A percentile compares a stretch with the other conserved stretches of the same genome.
Evolutionary conservation across 805 yeast genomes (phyloP).

Genomic region (Candida ficus): DNA sequence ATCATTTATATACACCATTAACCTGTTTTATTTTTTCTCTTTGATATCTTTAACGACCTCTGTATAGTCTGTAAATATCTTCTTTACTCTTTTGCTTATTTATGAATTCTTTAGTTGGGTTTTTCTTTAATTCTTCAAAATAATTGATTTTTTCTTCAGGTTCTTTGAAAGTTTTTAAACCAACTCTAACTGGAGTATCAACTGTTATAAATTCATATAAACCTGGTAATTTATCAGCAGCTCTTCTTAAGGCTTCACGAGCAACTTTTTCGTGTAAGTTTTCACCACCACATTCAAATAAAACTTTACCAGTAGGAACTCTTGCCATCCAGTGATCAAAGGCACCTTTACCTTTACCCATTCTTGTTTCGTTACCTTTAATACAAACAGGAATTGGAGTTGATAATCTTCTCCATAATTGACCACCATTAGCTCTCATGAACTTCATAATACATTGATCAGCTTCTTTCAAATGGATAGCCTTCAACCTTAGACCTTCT

Average conservation of each 20-base stretch:
- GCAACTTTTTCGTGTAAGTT: conserved; percentile 85
- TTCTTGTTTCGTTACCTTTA: conserved; percentile 98
- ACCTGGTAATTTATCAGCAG: conserved; percentile 90
- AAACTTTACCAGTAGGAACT: conserved; percentile 90
- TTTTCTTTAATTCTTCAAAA: conserved; percentile 44
- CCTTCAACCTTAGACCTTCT: conserved; percentile 83
- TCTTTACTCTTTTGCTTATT: conserved; percentile 47
- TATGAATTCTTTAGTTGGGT: conserved; percentile 62
- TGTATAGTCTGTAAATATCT: conserved; percentile 51
- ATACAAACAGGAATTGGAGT: conserved; percentile 88
- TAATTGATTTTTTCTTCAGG: conserved; percentile 43
- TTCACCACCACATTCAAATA: conserved; percentile 76
- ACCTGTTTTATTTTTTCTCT: too few species aligned
- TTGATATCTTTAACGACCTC: conserved; percentile 61
- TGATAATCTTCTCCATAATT: conserved; percentile 72
- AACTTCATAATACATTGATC: conserved; percentile 81
- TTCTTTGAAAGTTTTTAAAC: conserved; percentile 51
- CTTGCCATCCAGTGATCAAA: conserved; percentile 97
- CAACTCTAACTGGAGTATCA: conserved; percentile 64
- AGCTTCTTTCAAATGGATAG: conserved; percentile 86
- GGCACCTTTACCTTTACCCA: conserved; percentile 99
- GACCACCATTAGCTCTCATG: conserved; percentile 73
- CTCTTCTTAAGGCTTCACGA: conserved; percentile 83
- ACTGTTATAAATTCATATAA: conserved; percentile 75
- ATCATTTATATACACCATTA: conserved; percentile 2